Conservation (phyloP, 805 yeast genomes). For the Yarrowia alimentaria region DNA sequence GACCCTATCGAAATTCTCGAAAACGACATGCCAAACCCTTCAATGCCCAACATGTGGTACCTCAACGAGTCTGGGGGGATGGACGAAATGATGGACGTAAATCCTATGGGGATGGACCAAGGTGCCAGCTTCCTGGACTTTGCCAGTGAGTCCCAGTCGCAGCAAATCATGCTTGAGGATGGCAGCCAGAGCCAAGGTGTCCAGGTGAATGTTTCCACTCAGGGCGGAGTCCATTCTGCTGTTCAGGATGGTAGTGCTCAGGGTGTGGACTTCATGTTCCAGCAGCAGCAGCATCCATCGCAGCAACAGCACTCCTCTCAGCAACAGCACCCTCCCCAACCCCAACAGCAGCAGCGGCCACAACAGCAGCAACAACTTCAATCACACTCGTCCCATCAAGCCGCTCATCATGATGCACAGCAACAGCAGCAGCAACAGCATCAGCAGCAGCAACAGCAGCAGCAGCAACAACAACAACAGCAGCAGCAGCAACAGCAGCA, state of each 20-base stretch:
- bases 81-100: conserved; percentile 16
- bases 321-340: background rate
- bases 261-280: conserved; percentile 15
- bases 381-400: background rate
- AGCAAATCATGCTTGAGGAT: conserved; percentile 23
- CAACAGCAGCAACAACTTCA: background rate
- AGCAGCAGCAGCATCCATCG: conserved; percentile 15
- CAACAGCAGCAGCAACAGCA: background rate
- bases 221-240: background rate
- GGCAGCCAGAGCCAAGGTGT: conserved; percentile 6
- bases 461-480: conserved; percentile 8
- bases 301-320: conserved; percentile 26
- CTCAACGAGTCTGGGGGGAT: background rate
- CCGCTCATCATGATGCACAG: background rate
- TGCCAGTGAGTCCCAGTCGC: conserved; percentile 24
- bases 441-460: background rate
- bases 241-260: conserved; percentile 7
- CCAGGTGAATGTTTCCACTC: background rate
- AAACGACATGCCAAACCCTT: conserved; percentile 9
- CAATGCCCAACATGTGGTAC: conserved; percentile 20
- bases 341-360: background rate
- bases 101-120: conserved; percentile 16
- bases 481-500: background rate
- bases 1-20: conserved; percentile 13
- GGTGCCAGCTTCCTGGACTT: conserved; percentile 5